A percentile compares a stretch with the other conserved stretches of the same genome.
phyloP scores from a whole-genome alignment of 306 rosid genomes.

The Sicyos baderoa region DNA sequence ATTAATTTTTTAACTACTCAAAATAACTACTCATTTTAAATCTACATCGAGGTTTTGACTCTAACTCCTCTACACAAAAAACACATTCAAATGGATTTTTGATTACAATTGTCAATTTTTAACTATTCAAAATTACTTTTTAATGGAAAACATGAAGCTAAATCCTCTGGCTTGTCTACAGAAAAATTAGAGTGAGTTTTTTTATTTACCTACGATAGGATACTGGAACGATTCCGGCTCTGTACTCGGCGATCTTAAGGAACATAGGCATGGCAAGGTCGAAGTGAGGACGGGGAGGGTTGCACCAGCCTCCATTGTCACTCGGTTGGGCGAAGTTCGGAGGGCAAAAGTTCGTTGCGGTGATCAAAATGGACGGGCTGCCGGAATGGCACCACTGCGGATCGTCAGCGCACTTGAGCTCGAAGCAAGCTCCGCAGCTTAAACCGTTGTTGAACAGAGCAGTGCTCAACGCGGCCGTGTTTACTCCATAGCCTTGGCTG shows the following conservation, averaged over 20 bases:
- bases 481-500: constrained; percentile 77
- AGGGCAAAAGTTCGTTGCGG: constrained; percentile 71
- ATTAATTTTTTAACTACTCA: no score
- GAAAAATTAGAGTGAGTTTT: no score
- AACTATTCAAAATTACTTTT: no score
- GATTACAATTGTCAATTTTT: no score
- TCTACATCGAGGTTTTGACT: no score
- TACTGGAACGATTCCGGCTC: constrained; percentile 88
- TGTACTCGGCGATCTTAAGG: constrained; percentile 71
- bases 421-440: constrained; percentile 79
- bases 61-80: no score
- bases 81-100: no score
- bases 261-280: constrained; percentile 92
- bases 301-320: constrained; percentile 88
- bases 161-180: no score
- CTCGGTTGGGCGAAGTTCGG: constrained; percentile 59
- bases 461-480: constrained; percentile 82
- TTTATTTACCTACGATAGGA: constrained; percentile 54
- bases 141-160: no score
- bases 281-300: constrained; percentile 77
- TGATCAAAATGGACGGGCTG: constrained; percentile 57
- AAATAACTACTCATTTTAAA: no score
- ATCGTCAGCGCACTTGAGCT: constrained; percentile 49
- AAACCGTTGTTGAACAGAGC: constrained; percentile 67
- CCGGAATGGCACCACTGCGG: constrained; percentile 78